These are phyloP conservation scores for Salinomyces thailandicus DNA, from an alignment of 2,329 filamentous ascomycete species.

Conservation along the genomic window DNA sequence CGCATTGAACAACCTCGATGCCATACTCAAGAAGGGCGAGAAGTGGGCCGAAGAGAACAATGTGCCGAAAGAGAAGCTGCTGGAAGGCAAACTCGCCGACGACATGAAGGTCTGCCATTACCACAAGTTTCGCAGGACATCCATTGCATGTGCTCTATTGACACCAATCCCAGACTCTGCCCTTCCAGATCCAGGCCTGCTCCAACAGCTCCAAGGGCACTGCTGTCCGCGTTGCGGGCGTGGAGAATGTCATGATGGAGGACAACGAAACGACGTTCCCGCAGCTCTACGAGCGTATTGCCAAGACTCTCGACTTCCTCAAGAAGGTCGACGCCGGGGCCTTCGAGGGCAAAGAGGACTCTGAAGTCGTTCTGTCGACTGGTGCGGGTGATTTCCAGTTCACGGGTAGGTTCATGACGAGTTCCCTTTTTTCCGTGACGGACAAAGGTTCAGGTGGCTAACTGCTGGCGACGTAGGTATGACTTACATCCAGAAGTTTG, in stretches of 20 bases:
- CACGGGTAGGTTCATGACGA: constrained; percentile 20
- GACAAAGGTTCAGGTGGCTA: constrained; percentile 13
- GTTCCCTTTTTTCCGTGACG: constrained; percentile 35
- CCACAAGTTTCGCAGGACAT: not conserved
- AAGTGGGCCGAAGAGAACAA: constrained; percentile 29
- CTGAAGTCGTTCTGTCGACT: constrained; percentile 30
- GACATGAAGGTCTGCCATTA: constrained; percentile 39
- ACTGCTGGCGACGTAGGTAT: not conserved
- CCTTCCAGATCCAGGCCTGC: constrained; percentile 39
- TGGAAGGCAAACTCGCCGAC: constrained; percentile 34
- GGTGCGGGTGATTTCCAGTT: constrained; percentile 29
- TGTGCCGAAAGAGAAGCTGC: constrained; percentile 27
- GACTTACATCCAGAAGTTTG: constrained; percentile 40
- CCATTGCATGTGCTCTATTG: not conserved
- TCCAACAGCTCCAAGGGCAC: constrained; percentile 35
- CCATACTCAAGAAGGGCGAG: constrained; percentile 37
- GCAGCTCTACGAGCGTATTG: constrained; percentile 39
- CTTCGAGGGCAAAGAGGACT: constrained; percentile 35
- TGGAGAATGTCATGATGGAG: constrained; percentile 24
- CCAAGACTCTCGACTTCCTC: constrained; percentile 38
- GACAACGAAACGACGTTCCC: constrained; percentile 41
- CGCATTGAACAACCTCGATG: constrained; percentile 33
- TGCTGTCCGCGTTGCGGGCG: constrained; percentile 29
- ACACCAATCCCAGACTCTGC: constrained; percentile 22
- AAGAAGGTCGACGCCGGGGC: constrained; percentile 32